Evolutionary conservation across 2,329 filamentous ascomycete genomes (phyloP), one percentile per base, ranked within the genome.

Genomic region (Penicillium carneum): DNA sequence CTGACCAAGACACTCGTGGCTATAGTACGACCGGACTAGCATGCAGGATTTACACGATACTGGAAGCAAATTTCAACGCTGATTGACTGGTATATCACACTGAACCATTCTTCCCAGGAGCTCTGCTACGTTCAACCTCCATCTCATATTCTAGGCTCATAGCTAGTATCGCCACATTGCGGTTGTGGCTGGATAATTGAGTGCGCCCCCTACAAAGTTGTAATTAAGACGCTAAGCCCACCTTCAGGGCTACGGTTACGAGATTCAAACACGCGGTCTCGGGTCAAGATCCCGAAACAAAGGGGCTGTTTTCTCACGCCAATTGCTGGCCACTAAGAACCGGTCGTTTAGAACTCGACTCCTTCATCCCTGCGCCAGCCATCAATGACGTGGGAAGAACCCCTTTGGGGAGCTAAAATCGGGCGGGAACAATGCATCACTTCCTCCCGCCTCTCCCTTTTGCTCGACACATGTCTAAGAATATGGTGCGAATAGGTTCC

Each of bases 111-210:
- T 33, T 20, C 2, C 8, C 33, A 50, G 20, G 10, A 18, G 33
- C 33, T 26, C 14, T 26, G 1, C 29, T 7, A 6, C 5, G 3
- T 34, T 16, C 9, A 26, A 23, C 5, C 20, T 29, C n/a, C 3
- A 23, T 23, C 5, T 10, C 29, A 33, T 18, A n/a, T n/a, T 18
- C 33, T 1, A 34, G 3, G 5, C 14, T 14, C 9, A 49, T 11
- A 36, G 14, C 47, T 38, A 38, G 4, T 36, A 11, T 6, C 20
- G 31, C 16, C 20, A 18, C 16, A 45, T 55, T 47, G 9, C 31
- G 41, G 18, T 36, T 54, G 51, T 31, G 41, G 18, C 39, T 54
- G 39, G 31, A 42, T 3, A 14, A 34, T 46, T 31, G 14, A 53
- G 51, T 45, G 18, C 11, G 8, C 38, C 23, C 4, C 29, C 7